Percentiles rank a stretch among this genome's conserved stretches.
phyloP scores from a whole-genome alignment of 441 rosid genomes.

The Gossypium trilobum region DNA sequence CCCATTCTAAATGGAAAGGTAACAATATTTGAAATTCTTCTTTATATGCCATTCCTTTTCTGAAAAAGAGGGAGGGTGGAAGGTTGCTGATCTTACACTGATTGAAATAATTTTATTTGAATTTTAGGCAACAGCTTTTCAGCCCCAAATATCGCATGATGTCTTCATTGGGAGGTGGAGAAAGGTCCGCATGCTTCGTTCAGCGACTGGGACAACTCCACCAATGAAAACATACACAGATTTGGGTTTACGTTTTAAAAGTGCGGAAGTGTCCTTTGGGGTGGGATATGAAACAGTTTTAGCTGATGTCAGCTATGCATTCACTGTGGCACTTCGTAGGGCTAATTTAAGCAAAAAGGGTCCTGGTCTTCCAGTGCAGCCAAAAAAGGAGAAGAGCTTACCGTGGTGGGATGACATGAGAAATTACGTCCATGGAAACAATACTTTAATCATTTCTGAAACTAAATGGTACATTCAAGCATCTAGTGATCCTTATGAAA shows the following conservation, averaged over 20 bases:
- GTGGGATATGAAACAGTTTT: conserved; percentile 96
- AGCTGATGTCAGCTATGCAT: conserved; percentile 92
- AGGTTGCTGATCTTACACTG: conserved; percentile 4
- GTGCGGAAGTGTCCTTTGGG: conserved; percentile 74
- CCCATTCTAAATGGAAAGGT: conserved; percentile 3
- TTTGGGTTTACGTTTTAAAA: conserved; percentile 66
- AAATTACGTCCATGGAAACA: conserved; percentile 79
- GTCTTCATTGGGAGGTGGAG: conserved; percentile 96
- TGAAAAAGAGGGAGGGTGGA: not conserved
- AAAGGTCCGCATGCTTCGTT: conserved; percentile 87
- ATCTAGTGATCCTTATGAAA: conserved; percentile 91
- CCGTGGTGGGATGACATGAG: conserved; percentile 99
- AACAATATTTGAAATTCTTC: not conserved
- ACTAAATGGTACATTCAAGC: conserved; percentile 72
- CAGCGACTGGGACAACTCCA: conserved; percentile 95
- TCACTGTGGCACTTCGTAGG: conserved; percentile 97
- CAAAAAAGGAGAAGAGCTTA: conserved; percentile 82
- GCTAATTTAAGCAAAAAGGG: conserved; percentile 77
- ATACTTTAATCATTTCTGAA: conserved; percentile 56
- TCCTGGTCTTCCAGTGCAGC: conserved; percentile 44
- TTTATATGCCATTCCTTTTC: not conserved
- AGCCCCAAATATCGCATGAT: conserved; percentile 86
- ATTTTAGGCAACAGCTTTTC: conserved; percentile 86
- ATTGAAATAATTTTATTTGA: conserved; percentile 24
- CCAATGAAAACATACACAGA: conserved; percentile 83